Evolutionary conservation across 2,329 filamentous ascomycete genomes (phyloP), one percentile per base, ranked within the genome.

Genomic region (Gliomastix tumulicola): DNA sequence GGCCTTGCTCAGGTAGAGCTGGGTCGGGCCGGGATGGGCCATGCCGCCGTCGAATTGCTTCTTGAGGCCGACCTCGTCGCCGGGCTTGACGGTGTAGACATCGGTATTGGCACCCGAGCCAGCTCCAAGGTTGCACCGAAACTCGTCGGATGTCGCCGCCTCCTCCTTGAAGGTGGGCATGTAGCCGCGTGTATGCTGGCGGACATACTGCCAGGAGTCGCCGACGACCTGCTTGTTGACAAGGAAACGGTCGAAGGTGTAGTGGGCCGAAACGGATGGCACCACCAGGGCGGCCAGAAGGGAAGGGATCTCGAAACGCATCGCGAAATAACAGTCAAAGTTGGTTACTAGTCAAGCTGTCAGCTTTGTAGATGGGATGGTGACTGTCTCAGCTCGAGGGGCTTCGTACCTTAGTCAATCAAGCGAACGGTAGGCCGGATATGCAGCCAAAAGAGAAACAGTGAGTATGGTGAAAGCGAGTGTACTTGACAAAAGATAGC

Each of bases 51-150:
- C 62, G 60, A 69, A 54, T 57, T 67, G 56, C 45, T 74, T 45
- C 63, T 72, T 59, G 60, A 72, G 56, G 47, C 65, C 56, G 51
- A 74, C 47, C 50, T 68, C 61, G 51, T 67, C 59, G 30, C 69
- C 69, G 5, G 68, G 60, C 36, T 63, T 63, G 21, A 62, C 53
- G 18, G 50, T 45, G 42, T 51, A 44, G 41, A 71, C 68, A 23
- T 47, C 38, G 15, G 55, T 61, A 3, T 54, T 50, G 45, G 68
- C 59, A 9, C 51, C 55, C 4, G 62, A 60, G 20, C 13, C 21
- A 11, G 34, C 21, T 19, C 59, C 60, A 35, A 59, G 55, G 52
- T 71, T 70, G 51, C 65, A 71, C 33, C 65, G 53, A 21, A 61
- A 45, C 39, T 63, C 55, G 27, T 44, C 51, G 22, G 22, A 25